Percentiles rank a stretch among this genome's conserved stretches.
phyloP scores from a whole-genome alignment of 768 basidiomycete species.

The Crepidotus variabilis region DNA sequence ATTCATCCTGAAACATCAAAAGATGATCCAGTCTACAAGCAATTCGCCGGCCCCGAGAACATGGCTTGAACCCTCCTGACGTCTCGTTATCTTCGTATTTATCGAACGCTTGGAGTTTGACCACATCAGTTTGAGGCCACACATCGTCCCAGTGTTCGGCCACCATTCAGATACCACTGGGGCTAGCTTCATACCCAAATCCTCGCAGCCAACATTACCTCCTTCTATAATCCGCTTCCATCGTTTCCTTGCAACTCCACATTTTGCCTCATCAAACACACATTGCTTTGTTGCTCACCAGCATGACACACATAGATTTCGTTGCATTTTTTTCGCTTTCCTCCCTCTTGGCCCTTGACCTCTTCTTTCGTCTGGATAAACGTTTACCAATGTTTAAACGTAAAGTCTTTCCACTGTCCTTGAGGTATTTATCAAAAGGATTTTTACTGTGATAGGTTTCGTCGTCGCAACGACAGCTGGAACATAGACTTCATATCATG shows the following conservation, averaged over 20 bases:
- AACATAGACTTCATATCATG: background rate
- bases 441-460: background rate
- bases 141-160: background rate
- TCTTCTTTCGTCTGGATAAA: background rate
- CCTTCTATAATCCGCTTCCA: background rate
- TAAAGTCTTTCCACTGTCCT: background rate
- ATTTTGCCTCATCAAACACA: background rate
- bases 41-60: slow-evolving; percentile 23
- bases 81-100: background rate
- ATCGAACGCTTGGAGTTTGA: background rate
- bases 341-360: background rate
- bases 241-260: background rate
- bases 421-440: background rate
- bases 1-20: slow-evolving; percentile 81
- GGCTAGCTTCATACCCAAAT: background rate
- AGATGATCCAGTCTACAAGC: slow-evolving; percentile 51
- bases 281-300: too few species aligned
- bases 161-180: background rate
- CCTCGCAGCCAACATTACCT: background rate
- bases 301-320: background rate
- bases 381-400: background rate
- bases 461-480: background rate
- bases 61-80: slow-evolving; percentile 14
- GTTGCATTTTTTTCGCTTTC: slow-evolving; percentile 1
- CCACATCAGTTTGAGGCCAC: background rate